Conservation (phyloP, 164 flowering plant genomes). For the Dillenia turbinata region DNA sequence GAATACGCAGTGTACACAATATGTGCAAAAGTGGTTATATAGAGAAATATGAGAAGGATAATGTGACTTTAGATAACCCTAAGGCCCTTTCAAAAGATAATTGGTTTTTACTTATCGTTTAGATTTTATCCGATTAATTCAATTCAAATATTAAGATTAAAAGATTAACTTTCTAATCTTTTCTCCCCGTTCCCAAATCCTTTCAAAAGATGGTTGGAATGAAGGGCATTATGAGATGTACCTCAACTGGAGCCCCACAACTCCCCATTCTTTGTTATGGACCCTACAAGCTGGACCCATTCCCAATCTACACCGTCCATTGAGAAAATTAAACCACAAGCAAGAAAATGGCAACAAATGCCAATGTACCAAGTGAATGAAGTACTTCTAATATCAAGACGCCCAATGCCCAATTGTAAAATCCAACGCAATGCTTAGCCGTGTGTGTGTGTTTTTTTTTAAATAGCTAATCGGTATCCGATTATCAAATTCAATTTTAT, state of each 20-base stretch:
- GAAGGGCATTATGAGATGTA: constrained; percentile 24
- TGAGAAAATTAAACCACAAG: constrained; percentile 1
- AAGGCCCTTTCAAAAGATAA: too few species aligned
- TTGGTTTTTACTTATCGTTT: too few species aligned
- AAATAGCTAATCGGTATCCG: too few species aligned
- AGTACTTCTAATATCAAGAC: not conserved
- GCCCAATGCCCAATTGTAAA: not conserved
- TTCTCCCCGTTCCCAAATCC: too few species aligned
- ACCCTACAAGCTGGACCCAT: not conserved
- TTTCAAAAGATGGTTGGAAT: constrained; percentile 21
- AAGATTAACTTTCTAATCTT: too few species aligned
- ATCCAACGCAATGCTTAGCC: not conserved
- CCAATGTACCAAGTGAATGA: not conserved
- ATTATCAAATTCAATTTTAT: too few species aligned
- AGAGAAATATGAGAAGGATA: constrained; percentile 36
- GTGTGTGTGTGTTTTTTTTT: too few species aligned
- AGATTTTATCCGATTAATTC: too few species aligned
- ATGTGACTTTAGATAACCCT: constrained; percentile 36
- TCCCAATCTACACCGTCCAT: not conserved
- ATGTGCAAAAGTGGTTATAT: constrained; percentile 37
- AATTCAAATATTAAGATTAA: too few species aligned
- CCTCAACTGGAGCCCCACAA: constrained; percentile 14
- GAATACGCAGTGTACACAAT: constrained; percentile 38
- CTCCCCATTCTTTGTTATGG: not conserved
- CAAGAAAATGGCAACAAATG: not conserved